A percentile compares a stretch with the other conserved stretches of the same genome.
Evolutionary conservation across 1,284 basidiomycete species (phyloP).

Genomic region (Laetiporus sulphureus): DNA sequence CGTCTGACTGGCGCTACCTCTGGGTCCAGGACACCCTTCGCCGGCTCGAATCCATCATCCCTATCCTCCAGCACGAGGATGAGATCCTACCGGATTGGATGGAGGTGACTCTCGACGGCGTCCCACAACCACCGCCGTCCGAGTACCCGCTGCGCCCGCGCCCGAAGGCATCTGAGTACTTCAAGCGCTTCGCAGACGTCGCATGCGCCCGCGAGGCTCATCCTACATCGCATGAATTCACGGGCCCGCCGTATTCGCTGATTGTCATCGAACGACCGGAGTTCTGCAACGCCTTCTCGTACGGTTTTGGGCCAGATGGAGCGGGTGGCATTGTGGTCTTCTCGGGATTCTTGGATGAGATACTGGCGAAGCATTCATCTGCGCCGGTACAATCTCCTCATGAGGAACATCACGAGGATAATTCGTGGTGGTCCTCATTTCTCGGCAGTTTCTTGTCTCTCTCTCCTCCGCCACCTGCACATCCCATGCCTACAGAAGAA

Average conservation of each 20-base stretch:
- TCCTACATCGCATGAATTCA: constrained; percentile 45
- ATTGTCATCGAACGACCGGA: constrained; percentile 79
- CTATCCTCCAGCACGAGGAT: constrained; percentile 51
- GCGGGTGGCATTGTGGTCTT: constrained; percentile 88
- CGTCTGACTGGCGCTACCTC: constrained; percentile 75
- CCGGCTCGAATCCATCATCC: constrained; percentile 66
- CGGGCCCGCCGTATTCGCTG: constrained; percentile 83
- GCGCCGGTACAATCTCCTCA: constrained; percentile 10
- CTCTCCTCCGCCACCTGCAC: constrained; percentile 25
- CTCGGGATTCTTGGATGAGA: constrained; percentile 81
- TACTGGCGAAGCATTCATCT: constrained; percentile 43
- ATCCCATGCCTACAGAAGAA: constrained; percentile 60
- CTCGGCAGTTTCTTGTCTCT: constrained; percentile 37
- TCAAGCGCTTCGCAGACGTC: constrained; percentile 48
- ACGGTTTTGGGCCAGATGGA: constrained; percentile 85
- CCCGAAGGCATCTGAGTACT: constrained; percentile 58
- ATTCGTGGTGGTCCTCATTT: constrained; percentile 44
- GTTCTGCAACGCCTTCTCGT: constrained; percentile 81
- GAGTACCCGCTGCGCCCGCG: constrained; percentile 64
- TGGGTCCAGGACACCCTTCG: constrained; percentile 80
- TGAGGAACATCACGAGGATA: constrained; percentile 21
- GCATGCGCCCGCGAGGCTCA: constrained; percentile 35
- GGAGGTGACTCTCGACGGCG: constrained; percentile 39
- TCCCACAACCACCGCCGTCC: constrained; percentile 67
- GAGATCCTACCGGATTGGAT: constrained; percentile 51